These are phyloP conservation scores for Dipteronia sinensis DNA, from an alignment of 345 rosid species.

Conservation along the genomic window DNA sequence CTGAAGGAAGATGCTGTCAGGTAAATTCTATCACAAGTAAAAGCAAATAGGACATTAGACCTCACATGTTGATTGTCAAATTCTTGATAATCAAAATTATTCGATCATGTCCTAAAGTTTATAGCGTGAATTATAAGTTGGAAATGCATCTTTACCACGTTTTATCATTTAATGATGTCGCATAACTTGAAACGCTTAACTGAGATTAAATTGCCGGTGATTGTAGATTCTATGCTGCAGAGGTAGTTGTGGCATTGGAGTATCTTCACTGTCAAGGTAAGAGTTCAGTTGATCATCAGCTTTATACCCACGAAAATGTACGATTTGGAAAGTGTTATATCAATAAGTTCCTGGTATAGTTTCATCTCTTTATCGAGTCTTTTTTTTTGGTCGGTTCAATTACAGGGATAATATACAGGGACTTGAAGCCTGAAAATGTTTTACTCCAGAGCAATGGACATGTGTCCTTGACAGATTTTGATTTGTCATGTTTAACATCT, in stretches of 20 bases:
- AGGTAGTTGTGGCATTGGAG: conserved; percentile 87
- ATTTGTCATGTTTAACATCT: conserved; percentile 90
- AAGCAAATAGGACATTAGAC: background rate
- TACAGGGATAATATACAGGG: conserved; percentile 86
- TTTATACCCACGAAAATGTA: background rate
- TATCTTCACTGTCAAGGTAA: conserved; percentile 98
- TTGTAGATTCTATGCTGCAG: conserved; percentile 84
- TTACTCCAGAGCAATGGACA: conserved; percentile 79
- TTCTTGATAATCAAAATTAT: background rate
- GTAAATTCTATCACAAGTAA: conserved; percentile 37
- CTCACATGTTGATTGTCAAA: background rate
- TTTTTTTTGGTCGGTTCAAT: no score
- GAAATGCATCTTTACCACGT: background rate
- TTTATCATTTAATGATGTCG: background rate
- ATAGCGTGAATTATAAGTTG: background rate
- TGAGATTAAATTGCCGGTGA: background rate
- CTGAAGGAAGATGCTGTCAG: conserved; percentile 92
- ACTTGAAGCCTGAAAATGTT: conserved; percentile 89
- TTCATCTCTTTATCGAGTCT: no score
- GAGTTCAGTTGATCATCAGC: background rate
- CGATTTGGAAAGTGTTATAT: no score
- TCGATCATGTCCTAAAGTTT: background rate
- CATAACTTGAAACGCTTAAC: background rate
- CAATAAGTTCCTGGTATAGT: no score
- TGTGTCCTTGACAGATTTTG: conserved; percentile 83